Conservation (phyloP, 805 yeast species). For the Kodamaea laetipori region DNA sequence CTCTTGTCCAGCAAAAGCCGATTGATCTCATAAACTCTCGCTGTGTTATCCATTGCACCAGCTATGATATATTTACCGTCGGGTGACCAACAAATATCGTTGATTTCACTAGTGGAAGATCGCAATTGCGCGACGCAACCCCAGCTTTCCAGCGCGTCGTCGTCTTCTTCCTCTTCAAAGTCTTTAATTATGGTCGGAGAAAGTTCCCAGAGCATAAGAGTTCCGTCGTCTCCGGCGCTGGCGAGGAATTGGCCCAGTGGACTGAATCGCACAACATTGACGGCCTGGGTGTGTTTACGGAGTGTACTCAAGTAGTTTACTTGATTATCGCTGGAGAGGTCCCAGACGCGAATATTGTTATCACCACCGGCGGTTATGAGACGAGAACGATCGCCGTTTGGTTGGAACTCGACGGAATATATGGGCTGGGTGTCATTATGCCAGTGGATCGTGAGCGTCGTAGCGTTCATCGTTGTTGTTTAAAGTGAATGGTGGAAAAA, state of each 20-base stretch:
- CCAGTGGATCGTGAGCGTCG: constrained; percentile 66
- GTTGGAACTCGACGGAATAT: constrained; percentile 67
- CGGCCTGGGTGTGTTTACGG: constrained; percentile 90
- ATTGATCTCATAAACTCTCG: constrained; percentile 58
- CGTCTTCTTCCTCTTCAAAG: constrained; percentile 53
- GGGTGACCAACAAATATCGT: constrained; percentile 94
- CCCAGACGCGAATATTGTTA: constrained; percentile 74
- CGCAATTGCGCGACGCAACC: constrained; percentile 58
- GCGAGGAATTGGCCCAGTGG: constrained; percentile 73
- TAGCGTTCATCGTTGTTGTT: constrained; percentile 30
- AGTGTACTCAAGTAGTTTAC: constrained; percentile 81
- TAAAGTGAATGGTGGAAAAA: no score
- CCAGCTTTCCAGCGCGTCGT: constrained; percentile 68
- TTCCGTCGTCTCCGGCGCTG: constrained; percentile 95
- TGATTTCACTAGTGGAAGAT: constrained; percentile 71
- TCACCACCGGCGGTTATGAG: constrained; percentile 95
- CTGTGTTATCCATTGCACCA: constrained; percentile 88
- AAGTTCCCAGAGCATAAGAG: constrained; percentile 75
- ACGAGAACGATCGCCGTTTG: constrained; percentile 35
- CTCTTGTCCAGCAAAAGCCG: not conserved
- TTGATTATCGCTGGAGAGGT: constrained; percentile 13
- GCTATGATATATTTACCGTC: constrained; percentile 73
- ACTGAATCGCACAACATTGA: constrained; percentile 83
- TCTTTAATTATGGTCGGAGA: constrained; percentile 57
- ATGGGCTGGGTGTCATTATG: constrained; percentile 76